phyloP scores from a whole-genome alignment of 495 filamentous ascomycete genomes.

The Lentithecium fluviatile region DNA sequence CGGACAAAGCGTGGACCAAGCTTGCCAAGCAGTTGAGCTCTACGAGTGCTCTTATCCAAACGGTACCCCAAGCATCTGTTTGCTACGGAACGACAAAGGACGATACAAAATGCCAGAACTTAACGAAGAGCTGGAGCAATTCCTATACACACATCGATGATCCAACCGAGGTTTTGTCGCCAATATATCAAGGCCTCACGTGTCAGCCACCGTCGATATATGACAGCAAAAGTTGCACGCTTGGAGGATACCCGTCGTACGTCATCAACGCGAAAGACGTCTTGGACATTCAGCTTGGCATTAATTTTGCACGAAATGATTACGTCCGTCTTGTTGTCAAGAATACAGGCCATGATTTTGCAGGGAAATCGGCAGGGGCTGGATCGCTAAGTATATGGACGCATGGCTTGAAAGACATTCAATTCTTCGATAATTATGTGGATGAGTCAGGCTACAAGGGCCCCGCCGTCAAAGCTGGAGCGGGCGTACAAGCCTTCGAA shows the following conservation, averaged over 20 bases:
- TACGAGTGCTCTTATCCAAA: conserved; percentile 17
- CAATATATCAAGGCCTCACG: conserved; percentile 29
- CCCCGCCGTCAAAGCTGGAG: conserved; percentile 30
- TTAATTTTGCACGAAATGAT: conserved; percentile 63
- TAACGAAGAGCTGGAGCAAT: conserved; percentile 29
- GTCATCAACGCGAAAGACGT: conserved; percentile 58
- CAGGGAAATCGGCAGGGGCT: conserved; percentile 24
- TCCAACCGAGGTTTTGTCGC: conserved; percentile 28
- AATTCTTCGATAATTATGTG: conserved; percentile 28
- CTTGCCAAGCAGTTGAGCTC: conserved; percentile 21
- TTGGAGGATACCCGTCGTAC: conserved; percentile 61
- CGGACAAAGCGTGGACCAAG: conserved; percentile 28
- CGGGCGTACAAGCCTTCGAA: conserved; percentile 28
- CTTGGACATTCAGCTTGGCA: conserved; percentile 57
- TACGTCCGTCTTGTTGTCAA: conserved; percentile 62
- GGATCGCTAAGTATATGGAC: conserved; percentile 33
- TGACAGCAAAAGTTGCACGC: conserved; percentile 45
- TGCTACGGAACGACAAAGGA: conserved; percentile 26
- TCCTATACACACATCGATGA: conserved; percentile 27
- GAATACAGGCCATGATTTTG: conserved; percentile 62
- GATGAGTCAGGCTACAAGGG: conserved; percentile 28
- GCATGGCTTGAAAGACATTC: conserved; percentile 29
- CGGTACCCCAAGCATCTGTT: conserved; percentile 23
- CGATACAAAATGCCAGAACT: conserved; percentile 19
- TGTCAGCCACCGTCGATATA: conserved; percentile 22